Evolutionary conservation across 768 basidiomycete genomes (phyloP).

Genomic region (Termitomyces sp.): DNA sequence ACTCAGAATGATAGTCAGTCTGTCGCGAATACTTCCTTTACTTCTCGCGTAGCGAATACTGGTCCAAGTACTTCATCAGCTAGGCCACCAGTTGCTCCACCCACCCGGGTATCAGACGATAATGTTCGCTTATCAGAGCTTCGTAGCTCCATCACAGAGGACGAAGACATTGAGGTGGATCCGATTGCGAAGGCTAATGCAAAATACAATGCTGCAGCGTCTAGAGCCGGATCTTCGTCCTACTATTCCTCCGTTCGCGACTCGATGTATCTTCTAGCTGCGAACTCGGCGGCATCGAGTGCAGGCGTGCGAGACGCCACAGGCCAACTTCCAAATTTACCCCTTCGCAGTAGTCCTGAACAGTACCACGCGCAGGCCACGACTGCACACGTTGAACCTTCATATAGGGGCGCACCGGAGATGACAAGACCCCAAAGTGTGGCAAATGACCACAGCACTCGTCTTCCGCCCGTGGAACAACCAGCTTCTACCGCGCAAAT

Average conservation of each 20-base stretch:
- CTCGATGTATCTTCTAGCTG: background rate
- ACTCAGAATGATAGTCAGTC: slow-evolving; percentile 8
- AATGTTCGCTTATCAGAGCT: slow-evolving; percentile 12
- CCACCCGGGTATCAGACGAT: slow-evolving; percentile 4
- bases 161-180: slow-evolving; percentile 34
- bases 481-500: slow-evolving; percentile 3
- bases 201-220: slow-evolving; percentile 35
- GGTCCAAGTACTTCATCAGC: slow-evolving; percentile 4
- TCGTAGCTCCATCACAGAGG: slow-evolving; percentile 27
- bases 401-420: slow-evolving; percentile 5
- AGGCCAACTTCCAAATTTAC: slow-evolving; percentile 11
- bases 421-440: background rate
- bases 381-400: background rate
- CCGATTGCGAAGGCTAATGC: slow-evolving; percentile 40
- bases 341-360: slow-evolving; percentile 18
- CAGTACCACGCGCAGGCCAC: slow-evolving; percentile 11
- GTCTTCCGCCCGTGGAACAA: slow-evolving; percentile 4
- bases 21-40: background rate
- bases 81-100: slow-evolving; percentile 2
- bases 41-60: slow-evolving; percentile 3
- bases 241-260: slow-evolving; percentile 21
- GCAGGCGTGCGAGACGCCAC: background rate
- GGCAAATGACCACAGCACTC: background rate
- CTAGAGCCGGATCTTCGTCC: slow-evolving; percentile 18
- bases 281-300: background rate